Conservation (phyloP, 2,329 filamentous ascomycete genomes). For the Fusarium irregulare region DNA sequence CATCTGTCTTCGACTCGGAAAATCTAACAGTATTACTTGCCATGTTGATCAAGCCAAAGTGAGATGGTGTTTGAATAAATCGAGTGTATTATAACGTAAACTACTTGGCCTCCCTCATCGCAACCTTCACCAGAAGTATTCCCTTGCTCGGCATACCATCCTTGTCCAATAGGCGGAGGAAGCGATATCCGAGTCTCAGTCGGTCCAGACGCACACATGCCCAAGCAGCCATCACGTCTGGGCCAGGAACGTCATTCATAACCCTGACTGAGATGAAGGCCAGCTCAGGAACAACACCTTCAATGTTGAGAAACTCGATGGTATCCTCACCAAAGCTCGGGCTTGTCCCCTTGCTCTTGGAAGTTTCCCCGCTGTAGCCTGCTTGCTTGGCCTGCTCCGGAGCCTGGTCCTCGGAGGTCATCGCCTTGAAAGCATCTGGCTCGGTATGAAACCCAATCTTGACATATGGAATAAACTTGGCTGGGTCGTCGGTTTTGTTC, state of each 20-base stretch:
- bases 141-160: constrained; percentile 16
- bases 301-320: constrained; percentile 8
- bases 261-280: constrained; percentile 8
- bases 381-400: not conserved
- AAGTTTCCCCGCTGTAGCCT: constrained; percentile 9
- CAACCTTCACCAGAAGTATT: not conserved
- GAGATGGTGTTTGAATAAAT: not conserved
- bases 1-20: too few species aligned
- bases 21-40: not conserved
- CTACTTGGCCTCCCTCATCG: not conserved
- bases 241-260: constrained; percentile 16
- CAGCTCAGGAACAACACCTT: constrained; percentile 6
- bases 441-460: constrained; percentile 12
- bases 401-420: not conserved
- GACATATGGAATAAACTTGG: constrained; percentile 19
- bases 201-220: constrained; percentile 11
- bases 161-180: not conserved
- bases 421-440: not conserved
- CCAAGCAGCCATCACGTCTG: constrained; percentile 14
- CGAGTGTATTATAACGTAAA: fast-evolving
- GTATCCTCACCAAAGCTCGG: constrained; percentile 9
- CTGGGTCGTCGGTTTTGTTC: not conserved
- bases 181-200: constrained; percentile 16
- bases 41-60: not conserved
- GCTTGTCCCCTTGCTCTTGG: constrained; percentile 1